phyloP scores from a whole-genome alignment of 2,329 filamentous ascomycete genomes.

The Alternaria metachromatica region DNA sequence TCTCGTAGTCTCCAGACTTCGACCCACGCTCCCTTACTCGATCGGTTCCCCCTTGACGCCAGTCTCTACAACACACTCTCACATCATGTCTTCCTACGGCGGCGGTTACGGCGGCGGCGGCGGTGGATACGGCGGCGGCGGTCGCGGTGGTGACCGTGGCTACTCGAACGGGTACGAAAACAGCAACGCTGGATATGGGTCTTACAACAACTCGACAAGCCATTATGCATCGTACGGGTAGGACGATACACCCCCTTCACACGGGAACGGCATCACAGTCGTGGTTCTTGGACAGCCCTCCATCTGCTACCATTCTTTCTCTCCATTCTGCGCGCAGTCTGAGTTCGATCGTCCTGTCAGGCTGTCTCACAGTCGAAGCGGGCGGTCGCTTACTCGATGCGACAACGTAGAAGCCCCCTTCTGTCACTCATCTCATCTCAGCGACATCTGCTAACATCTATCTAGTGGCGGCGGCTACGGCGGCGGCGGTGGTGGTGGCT shows the following conservation, averaged over 20 bases:
- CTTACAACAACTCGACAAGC: constrained; percentile 53
- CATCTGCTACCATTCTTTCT: constrained; percentile 39
- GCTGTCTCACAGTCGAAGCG: constrained; percentile 28
- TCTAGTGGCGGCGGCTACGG: constrained; percentile 27
- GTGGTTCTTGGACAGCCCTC: constrained; percentile 40
- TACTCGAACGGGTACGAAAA: constrained; percentile 63
- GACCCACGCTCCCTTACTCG: constrained; percentile 28
- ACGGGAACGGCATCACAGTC: constrained; percentile 50
- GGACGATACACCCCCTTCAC: constrained; percentile 44
- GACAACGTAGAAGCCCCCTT: constrained; percentile 38
- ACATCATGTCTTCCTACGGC: constrained; percentile 77
- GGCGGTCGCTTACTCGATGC: constrained; percentile 36
- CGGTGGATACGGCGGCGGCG: constrained; percentile 52
- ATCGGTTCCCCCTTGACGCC: constrained; percentile 33
- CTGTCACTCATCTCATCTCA: constrained; percentile 13
- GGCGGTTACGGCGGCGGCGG: constrained; percentile 58
- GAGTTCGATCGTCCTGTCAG: constrained; percentile 33
- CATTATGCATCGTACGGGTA: constrained; percentile 55
- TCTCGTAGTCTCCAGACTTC: constrained; percentile 17
- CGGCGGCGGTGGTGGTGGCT: constrained; percentile 65
- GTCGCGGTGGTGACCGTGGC: constrained; percentile 56
- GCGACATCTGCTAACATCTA: constrained; percentile 36
- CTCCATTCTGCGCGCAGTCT: constrained; percentile 38
- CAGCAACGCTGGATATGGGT: constrained; percentile 53
- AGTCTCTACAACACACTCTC: constrained; percentile 41